Conservation (phyloP, 2,329 filamentous ascomycete genomes). For the Juglanconis oblonga region DNA sequence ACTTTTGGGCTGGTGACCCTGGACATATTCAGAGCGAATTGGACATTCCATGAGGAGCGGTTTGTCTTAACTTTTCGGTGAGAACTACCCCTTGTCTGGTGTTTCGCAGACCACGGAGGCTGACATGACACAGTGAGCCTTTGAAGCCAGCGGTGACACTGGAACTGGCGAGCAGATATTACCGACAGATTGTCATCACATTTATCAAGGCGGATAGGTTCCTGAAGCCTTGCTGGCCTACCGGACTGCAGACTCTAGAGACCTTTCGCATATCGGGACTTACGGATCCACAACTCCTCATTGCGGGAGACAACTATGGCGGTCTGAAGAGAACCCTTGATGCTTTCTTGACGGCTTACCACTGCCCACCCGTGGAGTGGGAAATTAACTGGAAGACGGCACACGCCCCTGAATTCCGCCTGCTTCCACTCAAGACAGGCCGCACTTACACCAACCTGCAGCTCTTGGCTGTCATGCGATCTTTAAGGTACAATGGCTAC, state of each 20-base stretch:
- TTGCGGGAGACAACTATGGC: constrained; percentile 51
- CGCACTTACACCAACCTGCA: constrained; percentile 46
- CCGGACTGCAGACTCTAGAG: constrained; percentile 49
- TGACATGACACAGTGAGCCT: constrained; percentile 25
- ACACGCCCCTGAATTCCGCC: constrained; percentile 51
- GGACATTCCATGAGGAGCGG: constrained; percentile 50
- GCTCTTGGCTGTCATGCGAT: constrained; percentile 54
- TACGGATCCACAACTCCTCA: constrained; percentile 50
- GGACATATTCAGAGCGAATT: constrained; percentile 49
- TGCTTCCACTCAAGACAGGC: constrained; percentile 41
- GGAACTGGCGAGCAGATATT: constrained; percentile 53
- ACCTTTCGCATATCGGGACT: constrained; percentile 53
- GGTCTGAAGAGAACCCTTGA: constrained; percentile 53
- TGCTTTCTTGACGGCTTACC: constrained; percentile 53
- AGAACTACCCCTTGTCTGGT: not conserved
- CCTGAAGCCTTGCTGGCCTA: constrained; percentile 57
- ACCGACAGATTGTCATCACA: constrained; percentile 51
- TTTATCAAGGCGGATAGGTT: constrained; percentile 53
- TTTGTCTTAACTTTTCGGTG: constrained; percentile 55
- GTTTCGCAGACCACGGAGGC: not conserved
- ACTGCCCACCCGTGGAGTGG: constrained; percentile 49
- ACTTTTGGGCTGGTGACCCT: constrained; percentile 52
- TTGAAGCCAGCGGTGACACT: constrained; percentile 27
- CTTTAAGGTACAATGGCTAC: constrained; percentile 57
- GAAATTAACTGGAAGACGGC: constrained; percentile 46